Conservation (phyloP, 257 asterid genomes). For the Scutellaria baicalensis region DNA sequence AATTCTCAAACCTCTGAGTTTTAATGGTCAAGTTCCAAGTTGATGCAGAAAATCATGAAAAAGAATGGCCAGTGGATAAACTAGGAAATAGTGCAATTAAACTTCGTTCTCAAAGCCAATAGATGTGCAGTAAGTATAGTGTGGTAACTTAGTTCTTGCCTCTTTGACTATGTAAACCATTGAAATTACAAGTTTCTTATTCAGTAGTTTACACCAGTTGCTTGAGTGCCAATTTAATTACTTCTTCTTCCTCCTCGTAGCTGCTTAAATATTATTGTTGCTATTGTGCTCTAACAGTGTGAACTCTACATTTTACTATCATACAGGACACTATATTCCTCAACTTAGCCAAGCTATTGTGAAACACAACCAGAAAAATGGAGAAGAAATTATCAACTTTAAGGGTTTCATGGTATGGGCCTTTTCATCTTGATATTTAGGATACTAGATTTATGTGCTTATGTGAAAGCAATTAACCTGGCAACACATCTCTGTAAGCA, state of each 20-base stretch:
- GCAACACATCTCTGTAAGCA: conserved; percentile 17
- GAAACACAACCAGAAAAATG: conserved; percentile 45
- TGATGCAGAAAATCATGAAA: background rate
- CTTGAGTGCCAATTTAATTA: too few relatives aligned
- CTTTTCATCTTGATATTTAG: conserved; percentile 3
- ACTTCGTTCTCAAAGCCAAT: too few relatives aligned
- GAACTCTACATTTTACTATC: background rate
- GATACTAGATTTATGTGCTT: background rate
- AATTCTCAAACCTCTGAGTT: too few relatives aligned
- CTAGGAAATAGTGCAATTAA: background rate
- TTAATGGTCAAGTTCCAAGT: background rate
- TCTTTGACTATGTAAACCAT: too few relatives aligned
- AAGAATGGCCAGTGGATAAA: background rate
- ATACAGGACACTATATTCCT: conserved; percentile 92
- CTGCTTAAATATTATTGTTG: background rate
- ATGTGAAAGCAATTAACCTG: background rate
- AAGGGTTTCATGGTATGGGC: conserved; percentile 86
- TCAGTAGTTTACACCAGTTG: too few relatives aligned
- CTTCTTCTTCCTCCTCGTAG: background rate
- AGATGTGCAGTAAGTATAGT: too few relatives aligned
- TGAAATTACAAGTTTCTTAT: background rate
- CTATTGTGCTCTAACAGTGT: background rate
- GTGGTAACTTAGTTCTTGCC: too few relatives aligned
- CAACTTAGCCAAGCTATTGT: conserved; percentile 89
- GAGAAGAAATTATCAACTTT: conserved; percentile 50